phyloP scores from a whole-genome alignment of 2,329 filamentous ascomycete genomes.

The Penicillium sclerotiorum region DNA sequence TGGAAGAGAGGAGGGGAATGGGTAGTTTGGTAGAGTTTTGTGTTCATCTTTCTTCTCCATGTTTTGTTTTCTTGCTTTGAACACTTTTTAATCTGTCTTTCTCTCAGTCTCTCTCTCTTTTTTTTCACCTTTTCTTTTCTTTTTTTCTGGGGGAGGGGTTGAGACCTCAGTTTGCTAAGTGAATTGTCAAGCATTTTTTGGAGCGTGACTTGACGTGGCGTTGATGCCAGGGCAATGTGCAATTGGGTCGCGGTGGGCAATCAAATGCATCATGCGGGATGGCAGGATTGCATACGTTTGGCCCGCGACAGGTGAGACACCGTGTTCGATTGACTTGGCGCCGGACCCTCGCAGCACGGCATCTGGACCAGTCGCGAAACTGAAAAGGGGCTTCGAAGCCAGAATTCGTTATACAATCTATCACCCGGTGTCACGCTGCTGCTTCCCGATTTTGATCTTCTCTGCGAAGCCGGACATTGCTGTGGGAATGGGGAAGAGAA shows the following conservation, averaged over 20 bases:
- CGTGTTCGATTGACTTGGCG: conserved; percentile 22
- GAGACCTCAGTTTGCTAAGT: conserved; percentile 2
- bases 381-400: conserved; percentile 19
- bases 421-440: conserved; percentile 27
- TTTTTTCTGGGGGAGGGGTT: no score
- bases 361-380: conserved; percentile 20
- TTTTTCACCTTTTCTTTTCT: neutral
- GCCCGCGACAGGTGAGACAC: conserved; percentile 26
- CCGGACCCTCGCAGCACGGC: conserved; percentile 25
- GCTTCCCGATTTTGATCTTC: conserved; percentile 22
- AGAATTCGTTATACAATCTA: conserved; percentile 23
- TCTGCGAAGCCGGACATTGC: conserved; percentile 3
- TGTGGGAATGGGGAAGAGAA: neutral
- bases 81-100: neutral
- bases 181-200: conserved; percentile 17
- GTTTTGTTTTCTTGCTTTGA: neutral
- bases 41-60: neutral
- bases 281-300: conserved; percentile 31
- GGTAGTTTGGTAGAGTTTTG: neutral
- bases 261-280: conserved; percentile 28
- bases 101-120: neutral
- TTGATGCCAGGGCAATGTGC: conserved; percentile 16
- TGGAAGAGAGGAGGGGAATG: neutral
- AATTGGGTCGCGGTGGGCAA: conserved; percentile 23
- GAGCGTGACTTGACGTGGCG: conserved; percentile 24